Base-by-base conservation (phyloP, 129 eudicot species). In the Saussurea involucrata region DNA sequence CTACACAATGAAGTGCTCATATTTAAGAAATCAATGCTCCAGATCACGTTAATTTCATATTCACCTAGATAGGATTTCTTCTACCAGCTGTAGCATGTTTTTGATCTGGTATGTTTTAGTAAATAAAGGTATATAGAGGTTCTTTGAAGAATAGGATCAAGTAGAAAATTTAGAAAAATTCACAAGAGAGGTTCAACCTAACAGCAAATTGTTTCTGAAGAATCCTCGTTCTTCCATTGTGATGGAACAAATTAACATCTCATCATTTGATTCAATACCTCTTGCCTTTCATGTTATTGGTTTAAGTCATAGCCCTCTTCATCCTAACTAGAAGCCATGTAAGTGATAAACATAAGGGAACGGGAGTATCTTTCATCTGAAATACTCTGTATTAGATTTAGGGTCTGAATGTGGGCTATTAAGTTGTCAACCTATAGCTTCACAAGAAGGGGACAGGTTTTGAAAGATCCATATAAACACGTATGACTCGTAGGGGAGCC, bases 271-370 rank as follows among this genome's bases (percentile, higher is more conserved):
- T 24, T 72, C 6, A 5, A 29, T 9, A 32, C 81, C 22, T 68
- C 18, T 66, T 74, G 64, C 42, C 37, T 55, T 55, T 21, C 18
- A 53, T 5, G 18, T 72, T 33, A 34, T 61, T 69, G 63, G 61
- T 64, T 67, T 37, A 76, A 49, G 80, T 80, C 84, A 57, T 57
- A 24, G 25, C 20, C 65, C 53, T 80, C 75, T 74, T n/a, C 57
- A 55, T 7, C 63, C 25, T 67, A 57, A 27, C 13, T 57, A 57
- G 57, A 13, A 46, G n/a, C 18, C 57, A 46, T 46, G 57, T 46
- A 46, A 46, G 20, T 46, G 57, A 11, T 15, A 46, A 46, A 11
- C 18, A 46, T 4, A 46, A 3, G 57, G 18, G 18, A 46, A 46
- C n/a, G 6, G 44, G 44, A 46, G 17, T 46, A 46, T 11, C 57